These are phyloP conservation scores for Phyllostachys edulis DNA, from an alignment of 176 grass and related monocot species.

Conservation along the genomic window DNA sequence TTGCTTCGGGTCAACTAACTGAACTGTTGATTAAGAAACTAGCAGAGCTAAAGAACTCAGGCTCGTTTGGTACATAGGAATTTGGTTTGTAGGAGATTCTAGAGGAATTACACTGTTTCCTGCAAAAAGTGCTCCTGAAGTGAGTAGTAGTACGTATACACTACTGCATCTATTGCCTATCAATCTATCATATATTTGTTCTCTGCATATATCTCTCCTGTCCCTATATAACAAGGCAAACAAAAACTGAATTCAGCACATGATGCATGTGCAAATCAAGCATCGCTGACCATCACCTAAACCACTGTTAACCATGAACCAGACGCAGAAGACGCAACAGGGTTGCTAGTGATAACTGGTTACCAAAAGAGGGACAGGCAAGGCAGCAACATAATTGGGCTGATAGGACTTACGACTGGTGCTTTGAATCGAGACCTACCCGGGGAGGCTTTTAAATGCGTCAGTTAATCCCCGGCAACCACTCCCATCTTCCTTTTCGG, in stretches of 20 bases:
- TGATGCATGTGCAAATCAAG: neutral
- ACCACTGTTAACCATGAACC: neutral
- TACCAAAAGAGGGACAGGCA: neutral
- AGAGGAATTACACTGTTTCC: too few species aligned
- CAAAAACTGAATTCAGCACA: neutral
- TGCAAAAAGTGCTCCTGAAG: too few species aligned
- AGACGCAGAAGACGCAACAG: neutral
- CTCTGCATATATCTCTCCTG: too few species aligned
- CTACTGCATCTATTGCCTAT: too few species aligned
- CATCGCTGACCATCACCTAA: neutral
- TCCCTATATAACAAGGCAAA: too few species aligned
- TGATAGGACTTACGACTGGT: neutral
- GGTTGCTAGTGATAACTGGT: neutral
- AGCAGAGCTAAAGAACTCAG: neutral
- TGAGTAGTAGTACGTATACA: too few species aligned
- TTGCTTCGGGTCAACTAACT: neutral
- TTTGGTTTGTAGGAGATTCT: neutral
- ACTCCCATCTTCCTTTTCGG: neutral
- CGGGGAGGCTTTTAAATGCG: conserved; percentile 40
- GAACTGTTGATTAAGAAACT: neutral
- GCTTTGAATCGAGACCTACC: conserved; percentile 39
- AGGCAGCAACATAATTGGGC: neutral
- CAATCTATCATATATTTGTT: too few species aligned
- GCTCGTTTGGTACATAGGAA: neutral
- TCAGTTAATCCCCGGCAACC: neutral